Conservation (phyloP, 2,329 filamentous ascomycete genomes). For the Escovopsis weberi region DNA sequence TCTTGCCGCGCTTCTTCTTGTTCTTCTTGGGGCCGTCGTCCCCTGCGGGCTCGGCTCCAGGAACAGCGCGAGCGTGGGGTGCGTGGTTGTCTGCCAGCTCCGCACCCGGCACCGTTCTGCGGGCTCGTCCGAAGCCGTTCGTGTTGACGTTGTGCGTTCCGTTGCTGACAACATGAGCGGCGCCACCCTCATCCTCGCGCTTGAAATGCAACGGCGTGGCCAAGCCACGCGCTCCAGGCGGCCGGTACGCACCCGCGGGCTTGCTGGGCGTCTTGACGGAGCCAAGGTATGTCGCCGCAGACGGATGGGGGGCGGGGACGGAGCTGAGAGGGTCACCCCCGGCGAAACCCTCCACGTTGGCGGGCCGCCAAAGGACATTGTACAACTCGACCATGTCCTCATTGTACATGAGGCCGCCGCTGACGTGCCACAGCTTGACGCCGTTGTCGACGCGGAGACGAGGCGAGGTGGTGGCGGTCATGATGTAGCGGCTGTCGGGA, state of each 20-base stretch:
- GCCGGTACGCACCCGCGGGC: constrained; percentile 90
- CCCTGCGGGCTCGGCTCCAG: constrained; percentile 46
- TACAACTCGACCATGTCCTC: constrained; percentile 93
- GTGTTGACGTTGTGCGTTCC: constrained; percentile 54
- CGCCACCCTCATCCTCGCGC: constrained; percentile 91
- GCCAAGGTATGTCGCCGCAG: constrained; percentile 66
- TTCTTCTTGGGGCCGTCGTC: constrained; percentile 82
- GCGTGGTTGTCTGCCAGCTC: constrained; percentile 54
- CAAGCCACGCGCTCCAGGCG: constrained; percentile 80
- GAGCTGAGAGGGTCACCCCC: constrained; percentile 57
- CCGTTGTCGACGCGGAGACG: constrained; percentile 94
- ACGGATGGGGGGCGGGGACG: constrained; percentile 65
- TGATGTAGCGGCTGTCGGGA: constrained; percentile 84
- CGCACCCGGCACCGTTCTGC: constrained; percentile 75
- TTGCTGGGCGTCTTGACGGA: constrained; percentile 91
- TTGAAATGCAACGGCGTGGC: constrained; percentile 89
- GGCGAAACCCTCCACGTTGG: constrained; percentile 41
- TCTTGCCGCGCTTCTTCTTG: constrained; percentile 96
- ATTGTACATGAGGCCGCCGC: constrained; percentile 81
- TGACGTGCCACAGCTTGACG: constrained; percentile 86
- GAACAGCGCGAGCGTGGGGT: constrained; percentile 53
- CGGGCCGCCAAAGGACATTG: constrained; percentile 76
- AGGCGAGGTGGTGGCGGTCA: constrained; percentile 95
- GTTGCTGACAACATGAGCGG: constrained; percentile 69
- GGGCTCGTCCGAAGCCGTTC: constrained; percentile 66